Percentiles rank a stretch among this genome's conserved stretches.
These are phyloP conservation scores for Daldinia eschscholtzii DNA, from an alignment of 2,329 filamentous ascomycete species.

Conservation along the genomic window DNA sequence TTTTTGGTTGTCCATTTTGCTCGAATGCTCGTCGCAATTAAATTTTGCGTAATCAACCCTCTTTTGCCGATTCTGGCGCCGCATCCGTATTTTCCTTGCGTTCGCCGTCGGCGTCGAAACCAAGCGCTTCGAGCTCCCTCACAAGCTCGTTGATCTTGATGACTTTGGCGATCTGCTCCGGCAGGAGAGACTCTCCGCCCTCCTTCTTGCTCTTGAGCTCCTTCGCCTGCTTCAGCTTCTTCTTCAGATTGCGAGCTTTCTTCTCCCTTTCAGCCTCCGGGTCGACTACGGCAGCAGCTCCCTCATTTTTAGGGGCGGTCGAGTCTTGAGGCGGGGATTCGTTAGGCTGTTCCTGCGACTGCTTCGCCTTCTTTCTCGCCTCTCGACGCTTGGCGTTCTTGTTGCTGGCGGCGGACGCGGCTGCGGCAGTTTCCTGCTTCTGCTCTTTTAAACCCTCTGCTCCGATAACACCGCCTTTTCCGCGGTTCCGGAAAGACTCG, in stretches of 20 bases:
- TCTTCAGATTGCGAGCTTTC: conserved; percentile 89
- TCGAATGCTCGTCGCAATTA: neutral
- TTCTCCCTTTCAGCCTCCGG: conserved; percentile 87
- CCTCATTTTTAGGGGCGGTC: conserved; percentile 53
- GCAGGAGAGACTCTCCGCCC: conserved; percentile 82
- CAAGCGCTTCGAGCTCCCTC: conserved; percentile 85
- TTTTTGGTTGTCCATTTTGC: neutral
- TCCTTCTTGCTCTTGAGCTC: conserved; percentile 94
- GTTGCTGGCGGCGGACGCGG: conserved; percentile 68
- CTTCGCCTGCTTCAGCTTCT: conserved; percentile 93
- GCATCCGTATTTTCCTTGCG: conserved; percentile 51
- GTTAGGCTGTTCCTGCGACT: conserved; percentile 61
- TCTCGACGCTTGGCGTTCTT: conserved; percentile 87
- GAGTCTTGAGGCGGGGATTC: conserved; percentile 52
- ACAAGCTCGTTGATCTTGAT: conserved; percentile 97
- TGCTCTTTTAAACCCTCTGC: conserved; percentile 71
- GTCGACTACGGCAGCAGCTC: conserved; percentile 60
- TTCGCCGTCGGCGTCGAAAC: conserved; percentile 84
- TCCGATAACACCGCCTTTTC: conserved; percentile 79
- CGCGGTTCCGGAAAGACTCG: conserved; percentile 83
- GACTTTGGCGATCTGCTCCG: conserved; percentile 97
- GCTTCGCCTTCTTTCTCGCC: conserved; percentile 67
- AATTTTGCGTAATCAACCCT: conserved; percentile 29
- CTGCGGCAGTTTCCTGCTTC: conserved; percentile 56
- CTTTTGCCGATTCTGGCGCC: conserved; percentile 28